These are phyloP conservation scores for Zymoseptoria pseudotritici DNA, from an alignment of 2,329 filamentous ascomycete genomes.

Conservation along the genomic window DNA sequence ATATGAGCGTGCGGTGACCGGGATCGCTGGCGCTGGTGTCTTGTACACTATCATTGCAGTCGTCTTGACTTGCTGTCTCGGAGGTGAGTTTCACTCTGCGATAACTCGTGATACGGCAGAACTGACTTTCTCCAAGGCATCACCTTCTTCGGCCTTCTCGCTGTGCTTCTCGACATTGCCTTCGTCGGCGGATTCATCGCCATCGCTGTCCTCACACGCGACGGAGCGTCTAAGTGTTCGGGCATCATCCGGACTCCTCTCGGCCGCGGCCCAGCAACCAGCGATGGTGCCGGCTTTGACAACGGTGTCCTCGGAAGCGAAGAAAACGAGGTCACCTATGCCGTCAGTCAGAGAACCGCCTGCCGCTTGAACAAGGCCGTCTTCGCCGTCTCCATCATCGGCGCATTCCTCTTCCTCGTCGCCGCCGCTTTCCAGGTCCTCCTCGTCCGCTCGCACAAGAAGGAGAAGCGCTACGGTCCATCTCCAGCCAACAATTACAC, in stretches of 20 bases:
- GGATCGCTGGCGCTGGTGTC: constrained; percentile 66
- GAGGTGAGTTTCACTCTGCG: constrained; percentile 34
- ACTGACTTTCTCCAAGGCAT: constrained; percentile 36
- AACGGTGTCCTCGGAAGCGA: constrained; percentile 37
- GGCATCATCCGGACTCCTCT: constrained; percentile 60
- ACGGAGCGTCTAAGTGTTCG: constrained; percentile 62
- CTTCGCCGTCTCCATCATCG: constrained; percentile 72
- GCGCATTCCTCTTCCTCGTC: constrained; percentile 68
- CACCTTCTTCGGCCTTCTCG: constrained; percentile 63
- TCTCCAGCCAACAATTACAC: constrained; percentile 62
- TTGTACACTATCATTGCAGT: constrained; percentile 69
- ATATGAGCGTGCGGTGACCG: constrained; percentile 47
- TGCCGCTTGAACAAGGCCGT: constrained; percentile 71
- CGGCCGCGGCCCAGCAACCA: constrained; percentile 53
- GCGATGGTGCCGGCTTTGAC: constrained; percentile 43
- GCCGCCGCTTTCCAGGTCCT: constrained; percentile 62
- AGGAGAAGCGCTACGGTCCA: constrained; percentile 65
- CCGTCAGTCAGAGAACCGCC: constrained; percentile 47
- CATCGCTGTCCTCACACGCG: constrained; percentile 65
- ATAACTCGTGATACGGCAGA: background rate
- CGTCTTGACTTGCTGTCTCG: constrained; percentile 70
- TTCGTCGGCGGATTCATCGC: constrained; percentile 76
- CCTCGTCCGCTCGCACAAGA: constrained; percentile 63
- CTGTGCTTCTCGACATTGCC: constrained; percentile 66
- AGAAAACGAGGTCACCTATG: constrained; percentile 35